These are phyloP conservation scores for Neurospora sp. DNA, from an alignment of 495 filamentous ascomycete species.

Conservation along the genomic window DNA sequence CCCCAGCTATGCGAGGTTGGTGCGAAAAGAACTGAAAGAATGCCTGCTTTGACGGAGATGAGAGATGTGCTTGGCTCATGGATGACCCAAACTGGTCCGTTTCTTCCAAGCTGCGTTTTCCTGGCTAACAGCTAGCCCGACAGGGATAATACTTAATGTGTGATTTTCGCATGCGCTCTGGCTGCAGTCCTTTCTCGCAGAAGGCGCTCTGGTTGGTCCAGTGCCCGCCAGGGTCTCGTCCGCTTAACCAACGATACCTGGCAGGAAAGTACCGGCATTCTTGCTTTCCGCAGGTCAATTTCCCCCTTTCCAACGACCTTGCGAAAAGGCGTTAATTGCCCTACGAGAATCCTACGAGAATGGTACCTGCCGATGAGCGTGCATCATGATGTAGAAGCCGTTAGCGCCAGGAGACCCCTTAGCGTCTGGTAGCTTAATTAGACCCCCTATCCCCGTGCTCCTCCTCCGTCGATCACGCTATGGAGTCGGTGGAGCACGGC, in stretches of 20 bases:
- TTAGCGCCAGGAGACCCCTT: neutral
- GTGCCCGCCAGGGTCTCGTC: neutral
- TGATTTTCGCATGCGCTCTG: neutral
- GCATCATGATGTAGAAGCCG: neutral
- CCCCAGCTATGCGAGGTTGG: neutral
- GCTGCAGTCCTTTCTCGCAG: neutral
- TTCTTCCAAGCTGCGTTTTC: neutral
- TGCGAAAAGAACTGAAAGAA: neutral
- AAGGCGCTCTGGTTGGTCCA: neutral
- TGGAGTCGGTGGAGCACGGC: neutral
- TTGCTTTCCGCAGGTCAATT: neutral
- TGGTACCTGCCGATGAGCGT: neutral
- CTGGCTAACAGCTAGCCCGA: neutral
- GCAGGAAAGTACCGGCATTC: neutral
- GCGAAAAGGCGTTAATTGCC: neutral
- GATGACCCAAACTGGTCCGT: neutral
- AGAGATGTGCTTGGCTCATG: neutral
- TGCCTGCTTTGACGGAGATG: neutral
- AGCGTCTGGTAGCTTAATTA: neutral
- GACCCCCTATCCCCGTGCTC: neutral
- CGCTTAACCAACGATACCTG: neutral
- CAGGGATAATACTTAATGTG: neutral
- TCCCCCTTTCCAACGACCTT: neutral
- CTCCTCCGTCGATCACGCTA: neutral
- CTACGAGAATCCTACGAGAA: neutral